A percentile compares a stretch with the other conserved stretches of the same genome.
Evolutionary conservation across 768 basidiomycete genomes (phyloP).

Genomic region (Tylopilus plumbeoviolaceoides): DNA sequence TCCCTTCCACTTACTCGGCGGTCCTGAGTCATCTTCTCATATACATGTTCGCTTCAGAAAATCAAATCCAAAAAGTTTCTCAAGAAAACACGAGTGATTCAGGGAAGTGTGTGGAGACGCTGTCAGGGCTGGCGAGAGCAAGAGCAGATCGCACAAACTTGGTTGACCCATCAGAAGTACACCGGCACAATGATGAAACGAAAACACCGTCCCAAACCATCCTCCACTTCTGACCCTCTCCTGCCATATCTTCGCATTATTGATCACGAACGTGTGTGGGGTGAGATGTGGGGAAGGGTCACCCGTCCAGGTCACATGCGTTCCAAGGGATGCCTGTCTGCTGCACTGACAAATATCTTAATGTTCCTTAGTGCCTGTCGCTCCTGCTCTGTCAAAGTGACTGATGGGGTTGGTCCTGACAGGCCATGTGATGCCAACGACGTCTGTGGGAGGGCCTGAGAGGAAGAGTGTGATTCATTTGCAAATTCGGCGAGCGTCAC

Average conservation of each 20-base stretch:
- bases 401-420: slow-evolving; percentile 9
- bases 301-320: slow-evolving; percentile 45
- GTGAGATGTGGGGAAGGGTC: not conserved
- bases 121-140: not conserved
- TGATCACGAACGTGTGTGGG: not conserved
- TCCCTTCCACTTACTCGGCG: not conserved
- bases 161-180: not conserved
- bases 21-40: not conserved
- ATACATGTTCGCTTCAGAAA: not conserved
- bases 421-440: slow-evolving; percentile 25
- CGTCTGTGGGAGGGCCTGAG: slow-evolving; percentile 18
- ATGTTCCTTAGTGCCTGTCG: slow-evolving; percentile 28
- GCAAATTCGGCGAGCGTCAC: slow-evolving; percentile 37
- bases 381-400: slow-evolving; percentile 31
- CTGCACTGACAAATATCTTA: slow-evolving; percentile 67
- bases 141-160: not conserved
- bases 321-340: slow-evolving; percentile 71
- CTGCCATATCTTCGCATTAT: slow-evolving; percentile 3
- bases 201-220: not conserved
- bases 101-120: not conserved
- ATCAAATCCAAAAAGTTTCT: slow-evolving; percentile 25
- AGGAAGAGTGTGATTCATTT: slow-evolving; percentile 12
- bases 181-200: not conserved
- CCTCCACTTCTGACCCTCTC: not conserved
- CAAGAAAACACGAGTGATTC: not conserved